phyloP scores from a whole-genome alignment of 208 protist species.

The Crithidia thermophila region DNA sequence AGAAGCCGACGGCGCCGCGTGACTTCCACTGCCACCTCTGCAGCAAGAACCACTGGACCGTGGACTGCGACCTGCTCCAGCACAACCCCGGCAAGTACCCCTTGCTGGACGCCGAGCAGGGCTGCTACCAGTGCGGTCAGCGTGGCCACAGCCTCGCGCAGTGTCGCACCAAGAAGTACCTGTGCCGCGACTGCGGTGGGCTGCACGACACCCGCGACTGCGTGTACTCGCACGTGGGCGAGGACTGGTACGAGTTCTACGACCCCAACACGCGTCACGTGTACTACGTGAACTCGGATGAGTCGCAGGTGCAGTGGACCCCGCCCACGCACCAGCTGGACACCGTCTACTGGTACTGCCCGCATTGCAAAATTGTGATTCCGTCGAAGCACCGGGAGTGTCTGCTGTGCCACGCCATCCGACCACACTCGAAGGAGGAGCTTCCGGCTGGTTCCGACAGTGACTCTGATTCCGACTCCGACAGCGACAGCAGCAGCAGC shows the following conservation, averaged over 20 bases:
- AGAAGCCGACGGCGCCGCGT: constrained; percentile 33
- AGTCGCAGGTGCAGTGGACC: constrained; percentile 70
- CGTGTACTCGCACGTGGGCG: constrained; percentile 67
- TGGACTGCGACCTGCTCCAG: constrained; percentile 62
- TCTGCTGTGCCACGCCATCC: constrained; percentile 64
- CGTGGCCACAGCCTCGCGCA: constrained; percentile 62
- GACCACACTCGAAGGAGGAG: constrained; percentile 45
- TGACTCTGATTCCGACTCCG: constrained; percentile 37
- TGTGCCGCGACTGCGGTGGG: constrained; percentile 81
- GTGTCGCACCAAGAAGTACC: constrained; percentile 67
- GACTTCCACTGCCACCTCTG: constrained; percentile 85
- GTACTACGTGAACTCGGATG: constrained; percentile 79
- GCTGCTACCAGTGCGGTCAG: constrained; percentile 82
- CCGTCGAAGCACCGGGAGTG: constrained; percentile 73
- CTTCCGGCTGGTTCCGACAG: background rate
- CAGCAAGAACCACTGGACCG: constrained; percentile 80
- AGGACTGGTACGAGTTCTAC: constrained; percentile 90
- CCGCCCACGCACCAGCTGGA: constrained; percentile 74
- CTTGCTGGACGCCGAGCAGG: constrained; percentile 50
- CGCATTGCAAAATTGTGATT: constrained; percentile 60
- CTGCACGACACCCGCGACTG: constrained; percentile 85
- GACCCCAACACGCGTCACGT: constrained; percentile 58
- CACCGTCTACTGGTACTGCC: constrained; percentile 84
- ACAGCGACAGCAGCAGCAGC: constrained; percentile 21
- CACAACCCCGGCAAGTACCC: constrained; percentile 57